These are phyloP conservation scores for Strigomonas galati DNA, from an alignment of 208 protist genomes.

Conservation along the genomic window DNA sequence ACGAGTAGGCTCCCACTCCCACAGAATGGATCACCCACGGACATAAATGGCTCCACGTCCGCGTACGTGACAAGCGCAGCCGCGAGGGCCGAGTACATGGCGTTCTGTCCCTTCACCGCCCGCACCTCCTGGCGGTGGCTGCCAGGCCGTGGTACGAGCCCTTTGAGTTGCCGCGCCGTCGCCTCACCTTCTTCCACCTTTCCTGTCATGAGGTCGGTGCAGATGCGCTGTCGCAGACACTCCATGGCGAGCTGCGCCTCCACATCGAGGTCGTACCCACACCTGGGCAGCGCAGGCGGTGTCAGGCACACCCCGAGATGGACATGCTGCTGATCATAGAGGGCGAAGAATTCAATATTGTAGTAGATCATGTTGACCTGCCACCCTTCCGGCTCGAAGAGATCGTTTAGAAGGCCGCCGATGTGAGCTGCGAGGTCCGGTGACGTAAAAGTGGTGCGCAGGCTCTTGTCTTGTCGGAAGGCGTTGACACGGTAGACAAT, in stretches of 20 bases:
- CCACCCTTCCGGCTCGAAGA: slow-evolving; percentile 23
- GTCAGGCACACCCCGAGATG: slow-evolving; percentile 26
- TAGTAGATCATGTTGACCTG: slow-evolving; percentile 50
- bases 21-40: slow-evolving; percentile 38
- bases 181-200: not conserved
- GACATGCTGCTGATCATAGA: slow-evolving; percentile 28
- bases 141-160: slow-evolving; percentile 27
- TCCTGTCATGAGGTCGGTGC: slow-evolving; percentile 11
- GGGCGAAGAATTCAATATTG: slow-evolving; percentile 40
- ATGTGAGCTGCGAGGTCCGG: slow-evolving; percentile 33
- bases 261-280: slow-evolving; percentile 23
- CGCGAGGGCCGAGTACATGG: slow-evolving; percentile 38
- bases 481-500: slow-evolving; percentile 36
- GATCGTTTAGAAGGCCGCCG: slow-evolving; percentile 27
- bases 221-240: slow-evolving; percentile 34
- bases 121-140: slow-evolving; percentile 34
- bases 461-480: slow-evolving; percentile 27
- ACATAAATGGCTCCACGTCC: slow-evolving; percentile 4
- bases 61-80: slow-evolving; percentile 27
- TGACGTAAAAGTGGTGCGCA: slow-evolving; percentile 24
- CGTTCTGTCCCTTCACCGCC: slow-evolving; percentile 33
- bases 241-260: slow-evolving; percentile 29
- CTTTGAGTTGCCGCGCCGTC: slow-evolving; percentile 15
- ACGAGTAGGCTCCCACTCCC: slow-evolving; percentile 35
- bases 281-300: slow-evolving; percentile 32